Evolutionary conservation across 805 yeast species (phyloP), one percentile per base, ranked within the genome.

Genomic region (Blastobotrys muscicola): DNA sequence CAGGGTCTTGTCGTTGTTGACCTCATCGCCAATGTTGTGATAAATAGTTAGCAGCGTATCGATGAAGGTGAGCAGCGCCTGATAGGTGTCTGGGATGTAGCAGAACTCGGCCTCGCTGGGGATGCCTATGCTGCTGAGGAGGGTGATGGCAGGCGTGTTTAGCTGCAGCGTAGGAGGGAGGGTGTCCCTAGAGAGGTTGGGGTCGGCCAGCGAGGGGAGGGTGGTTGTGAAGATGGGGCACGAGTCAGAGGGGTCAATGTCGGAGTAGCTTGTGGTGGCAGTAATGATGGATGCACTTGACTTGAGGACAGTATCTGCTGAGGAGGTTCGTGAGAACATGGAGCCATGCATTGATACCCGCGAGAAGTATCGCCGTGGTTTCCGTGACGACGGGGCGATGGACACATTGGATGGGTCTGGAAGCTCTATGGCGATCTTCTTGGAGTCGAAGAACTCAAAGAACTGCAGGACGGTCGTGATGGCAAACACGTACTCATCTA

Each of bases 61-160:
- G 20, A 51, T 16, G 7, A 50, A 15, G 16, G 52, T 39, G n/a
- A 50, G 34, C 16, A 42, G 29, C 4, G 44, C 30, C 38, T 50
- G 46, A 38, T 41, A 41, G n/a, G 48, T 38, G 33, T 50, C 54
- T 1, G 54, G 52, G 3, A 33, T 15, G 36, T 38, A 50, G n/a
- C 45, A 35, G 29, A 50, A 40, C 31, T 49, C 47, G 9, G 38
- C 33, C 12, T 50, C 50, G n/a, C 36, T 29, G 7, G 42, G 34
- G 11, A 38, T 29, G 11, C 26, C 20, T 34, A 49, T 37, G 5
- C 30, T 9, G 8, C 14, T 16, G 36, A 49, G 29, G 8, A 47
- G 14, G 5, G 32, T 9, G 36, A 43, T 10, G 9, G 48, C 45
- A 2, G 10, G 20, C 2, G 38, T 20, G 33, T 42, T 41, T n/a